Base-by-base conservation (phyloP, 345 rosid genomes). In the Rhodomyrtus tomentosa region DNA sequence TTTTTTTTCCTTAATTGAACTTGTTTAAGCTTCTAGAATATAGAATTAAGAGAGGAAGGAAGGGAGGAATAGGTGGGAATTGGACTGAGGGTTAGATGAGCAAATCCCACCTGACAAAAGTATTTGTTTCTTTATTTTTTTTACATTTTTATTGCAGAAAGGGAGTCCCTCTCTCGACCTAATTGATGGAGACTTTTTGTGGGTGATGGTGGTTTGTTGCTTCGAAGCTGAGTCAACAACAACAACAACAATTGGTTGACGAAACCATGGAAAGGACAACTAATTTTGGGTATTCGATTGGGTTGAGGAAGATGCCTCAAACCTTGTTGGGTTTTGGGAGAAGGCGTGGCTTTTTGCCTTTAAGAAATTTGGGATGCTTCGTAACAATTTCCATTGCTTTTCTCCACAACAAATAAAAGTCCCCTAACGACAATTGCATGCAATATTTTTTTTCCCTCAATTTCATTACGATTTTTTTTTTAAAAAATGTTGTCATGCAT, bases 361-460 rank as follows among this genome's bases (percentile, higher is more conserved):
- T 2, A 62, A 62, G 76, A 38, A 2, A 68, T 36, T 18, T 5
- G 45, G 45, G 22, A 59, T 10, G 73, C 15, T 15, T 59, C 2
- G 32, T 0, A 10, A 10, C 10, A 48, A 48, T 18, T 10, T 29
- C 73, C 73, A 15, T 6, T 59, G 5, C 16, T 15, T 42, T 68
- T 18, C 45, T 68, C 6, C 25, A 8, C 3, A 16, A 62, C 18
- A 18, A 32, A 38, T 3, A 0, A 15, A 29, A 2, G 5, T 29
- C 0, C 2, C 5, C 38, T 0, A 8, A 29, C 10, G 4, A 68
- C 76, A 18, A 0, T 68, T 16, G 3, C 76, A 18, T 6, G 18
- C 76, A 1, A 1, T 18, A 59, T 20, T 29, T 59, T 59, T 59
- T 32, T 38, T 32, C 9, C 4, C 56, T 4, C 24, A 5, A 1